These are phyloP conservation scores for Stylosanthes scabra DNA, from an alignment of 331 rosid species.

Conservation along the genomic window DNA sequence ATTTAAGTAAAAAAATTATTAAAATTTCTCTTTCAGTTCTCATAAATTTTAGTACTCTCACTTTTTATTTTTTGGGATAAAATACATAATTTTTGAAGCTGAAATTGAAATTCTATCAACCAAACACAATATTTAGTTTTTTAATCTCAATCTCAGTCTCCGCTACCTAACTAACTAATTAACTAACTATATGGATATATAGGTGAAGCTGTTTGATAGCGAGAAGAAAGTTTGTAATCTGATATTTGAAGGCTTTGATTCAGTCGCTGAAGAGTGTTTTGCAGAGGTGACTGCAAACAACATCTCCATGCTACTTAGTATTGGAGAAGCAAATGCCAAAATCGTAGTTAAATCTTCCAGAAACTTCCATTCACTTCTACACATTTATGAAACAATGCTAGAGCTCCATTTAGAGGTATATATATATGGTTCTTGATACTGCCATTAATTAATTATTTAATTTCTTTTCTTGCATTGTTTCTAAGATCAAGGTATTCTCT, in stretches of 20 bases:
- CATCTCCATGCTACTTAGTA: constrained; percentile 89
- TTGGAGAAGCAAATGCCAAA: constrained; percentile 96
- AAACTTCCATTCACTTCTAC: constrained; percentile 93
- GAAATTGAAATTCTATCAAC: too few relatives aligned
- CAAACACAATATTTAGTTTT: too few relatives aligned
- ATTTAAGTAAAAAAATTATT: too few relatives aligned
- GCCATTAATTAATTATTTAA: not conserved
- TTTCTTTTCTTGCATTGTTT: constrained; percentile 1
- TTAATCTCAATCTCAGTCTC: too few relatives aligned
- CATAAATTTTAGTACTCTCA: too few relatives aligned
- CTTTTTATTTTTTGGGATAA: too few relatives aligned
- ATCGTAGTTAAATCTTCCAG: constrained; percentile 93
- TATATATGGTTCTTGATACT: constrained; percentile 30
- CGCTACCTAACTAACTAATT: too few relatives aligned
- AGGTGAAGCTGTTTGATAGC: constrained; percentile 97
- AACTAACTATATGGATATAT: constrained; percentile 44
- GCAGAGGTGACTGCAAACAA: constrained; percentile 92
- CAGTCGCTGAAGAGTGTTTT: constrained; percentile 89
- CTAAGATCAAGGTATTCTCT: constrained; percentile 15
- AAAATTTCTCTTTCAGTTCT: too few relatives aligned
- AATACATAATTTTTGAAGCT: too few relatives aligned
- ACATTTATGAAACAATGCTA: constrained; percentile 98
- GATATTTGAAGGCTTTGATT: constrained; percentile 89
- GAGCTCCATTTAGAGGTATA: constrained; percentile 96
- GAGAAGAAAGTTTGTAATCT: constrained; percentile 94